These are phyloP conservation scores for Suhomyces coccinellae DNA, from an alignment of 1,139 yeast species.

Conservation along the genomic window DNA sequence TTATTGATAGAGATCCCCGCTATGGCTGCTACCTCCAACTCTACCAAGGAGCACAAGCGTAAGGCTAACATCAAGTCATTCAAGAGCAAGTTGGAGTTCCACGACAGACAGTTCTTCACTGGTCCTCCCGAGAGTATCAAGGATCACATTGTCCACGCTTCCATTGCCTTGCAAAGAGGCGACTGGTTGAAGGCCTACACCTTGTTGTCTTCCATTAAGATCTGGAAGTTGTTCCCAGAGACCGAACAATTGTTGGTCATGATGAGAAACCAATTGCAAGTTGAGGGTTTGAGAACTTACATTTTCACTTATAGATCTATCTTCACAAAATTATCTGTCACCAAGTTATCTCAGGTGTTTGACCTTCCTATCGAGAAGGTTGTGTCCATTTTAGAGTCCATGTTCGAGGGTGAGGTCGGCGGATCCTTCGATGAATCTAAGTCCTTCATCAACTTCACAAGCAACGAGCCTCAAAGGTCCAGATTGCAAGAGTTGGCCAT, in stretches of 20 bases:
- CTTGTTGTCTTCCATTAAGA: conserved; percentile 73
- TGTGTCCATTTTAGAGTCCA: conserved; percentile 63
- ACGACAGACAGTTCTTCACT: conserved; percentile 91
- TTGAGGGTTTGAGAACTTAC: conserved; percentile 89
- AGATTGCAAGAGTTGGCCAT: conserved; percentile 88
- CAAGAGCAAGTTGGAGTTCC: conserved; percentile 88
- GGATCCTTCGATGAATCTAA: conserved; percentile 62
- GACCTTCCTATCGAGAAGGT: conserved; percentile 60
- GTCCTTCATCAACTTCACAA: conserved; percentile 57
- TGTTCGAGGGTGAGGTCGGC: conserved; percentile 73
- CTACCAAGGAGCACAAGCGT: conserved; percentile 56
- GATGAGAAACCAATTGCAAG: conserved; percentile 77
- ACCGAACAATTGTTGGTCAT: conserved; percentile 63
- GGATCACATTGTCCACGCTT: conserved; percentile 92
- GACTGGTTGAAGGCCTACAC: conserved; percentile 83
- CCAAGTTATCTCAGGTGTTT: conserved; percentile 65
- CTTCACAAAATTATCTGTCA: conserved; percentile 73
- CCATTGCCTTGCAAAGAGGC: conserved; percentile 84
- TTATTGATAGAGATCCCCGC: conserved; percentile 90
- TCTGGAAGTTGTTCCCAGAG: conserved; percentile 85
- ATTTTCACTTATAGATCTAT: conserved; percentile 79
- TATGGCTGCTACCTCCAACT: conserved; percentile 55
- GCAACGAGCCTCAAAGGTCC: conserved; percentile 77
- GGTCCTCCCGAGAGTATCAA: conserved; percentile 98
- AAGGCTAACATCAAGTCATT: conserved; percentile 77